Evolutionary conservation across 495 filamentous ascomycete species (phyloP).

Genomic region (Talaromyces thailandensis): DNA sequence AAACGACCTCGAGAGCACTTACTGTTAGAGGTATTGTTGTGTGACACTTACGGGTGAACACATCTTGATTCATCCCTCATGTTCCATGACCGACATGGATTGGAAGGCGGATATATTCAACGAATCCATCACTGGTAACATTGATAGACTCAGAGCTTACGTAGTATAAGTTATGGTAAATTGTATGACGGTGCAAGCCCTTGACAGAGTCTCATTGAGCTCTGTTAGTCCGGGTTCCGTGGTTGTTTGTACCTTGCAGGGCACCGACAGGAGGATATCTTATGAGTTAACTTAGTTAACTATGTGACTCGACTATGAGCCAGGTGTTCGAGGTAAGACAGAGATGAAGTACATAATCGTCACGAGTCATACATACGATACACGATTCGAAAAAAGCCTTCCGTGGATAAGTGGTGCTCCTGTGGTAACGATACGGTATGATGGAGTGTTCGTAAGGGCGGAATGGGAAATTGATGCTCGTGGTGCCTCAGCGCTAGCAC

Average conservation of each 20-base stretch:
- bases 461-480: background rate
- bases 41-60: background rate
- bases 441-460: background rate
- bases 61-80: background rate
- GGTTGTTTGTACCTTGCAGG: background rate
- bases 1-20: background rate
- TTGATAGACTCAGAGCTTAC: background rate
- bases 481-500: slow-evolving; percentile 1
- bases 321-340: background rate
- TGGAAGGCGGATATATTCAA: background rate
- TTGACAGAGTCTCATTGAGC: background rate
- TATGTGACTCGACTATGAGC: background rate
- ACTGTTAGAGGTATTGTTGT: background rate
- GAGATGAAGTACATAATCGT: background rate
- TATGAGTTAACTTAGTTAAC: too few species aligned
- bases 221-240: background rate
- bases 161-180: too few species aligned
- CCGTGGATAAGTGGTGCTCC: background rate
- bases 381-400: background rate
- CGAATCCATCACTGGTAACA: background rate
- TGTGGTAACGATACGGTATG: background rate
- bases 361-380: background rate
- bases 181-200: background rate
- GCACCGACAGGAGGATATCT: background rate
- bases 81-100: background rate